These are phyloP conservation scores for Alternaria brassicae DNA, from an alignment of 2,329 filamentous ascomycete species.

Conservation along the genomic window DNA sequence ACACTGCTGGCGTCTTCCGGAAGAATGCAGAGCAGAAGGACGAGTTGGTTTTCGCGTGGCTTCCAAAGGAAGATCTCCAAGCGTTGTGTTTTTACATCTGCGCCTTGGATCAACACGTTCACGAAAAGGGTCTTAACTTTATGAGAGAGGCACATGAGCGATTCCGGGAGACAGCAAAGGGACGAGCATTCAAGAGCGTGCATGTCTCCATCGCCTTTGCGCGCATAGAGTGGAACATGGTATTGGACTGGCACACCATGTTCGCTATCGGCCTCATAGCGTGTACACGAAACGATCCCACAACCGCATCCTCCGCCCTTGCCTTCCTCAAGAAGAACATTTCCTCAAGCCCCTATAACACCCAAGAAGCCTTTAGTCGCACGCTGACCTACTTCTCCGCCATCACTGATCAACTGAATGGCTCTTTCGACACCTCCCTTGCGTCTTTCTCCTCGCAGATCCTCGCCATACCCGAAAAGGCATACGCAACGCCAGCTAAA, in stretches of 20 bases:
- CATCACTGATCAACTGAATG: slow-evolving; percentile 77
- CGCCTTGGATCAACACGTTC: slow-evolving; percentile 62
- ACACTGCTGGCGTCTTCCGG: slow-evolving; percentile 56
- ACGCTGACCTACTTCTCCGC: slow-evolving; percentile 76
- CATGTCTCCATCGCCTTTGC: slow-evolving; percentile 34
- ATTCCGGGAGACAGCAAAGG: slow-evolving; percentile 51
- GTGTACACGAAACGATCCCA: slow-evolving; percentile 75
- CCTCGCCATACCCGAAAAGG: slow-evolving; percentile 60
- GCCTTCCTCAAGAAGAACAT: slow-evolving; percentile 22
- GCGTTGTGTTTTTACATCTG: slow-evolving; percentile 66
- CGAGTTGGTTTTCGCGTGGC: slow-evolving; percentile 65
- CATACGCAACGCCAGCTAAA: slow-evolving; percentile 32
- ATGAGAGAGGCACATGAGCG: slow-evolving; percentile 64
- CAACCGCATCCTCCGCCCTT: slow-evolving; percentile 43
- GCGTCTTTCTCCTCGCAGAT: slow-evolving; percentile 67
- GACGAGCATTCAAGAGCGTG: slow-evolving; percentile 21
- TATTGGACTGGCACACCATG: slow-evolving; percentile 72
- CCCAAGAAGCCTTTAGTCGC: slow-evolving; percentile 55
- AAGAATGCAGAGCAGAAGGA: slow-evolving; percentile 48
- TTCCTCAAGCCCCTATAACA: slow-evolving; percentile 53
- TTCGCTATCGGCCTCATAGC: slow-evolving; percentile 74
- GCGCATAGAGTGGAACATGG: slow-evolving; percentile 68
- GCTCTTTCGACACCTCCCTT: slow-evolving; percentile 73
- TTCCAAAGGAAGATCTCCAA: slow-evolving; percentile 66
- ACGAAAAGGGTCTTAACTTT: slow-evolving; percentile 63